Base-by-base conservation (phyloP, 306 rosid species). In the Hylodesmum podocarpum region DNA sequence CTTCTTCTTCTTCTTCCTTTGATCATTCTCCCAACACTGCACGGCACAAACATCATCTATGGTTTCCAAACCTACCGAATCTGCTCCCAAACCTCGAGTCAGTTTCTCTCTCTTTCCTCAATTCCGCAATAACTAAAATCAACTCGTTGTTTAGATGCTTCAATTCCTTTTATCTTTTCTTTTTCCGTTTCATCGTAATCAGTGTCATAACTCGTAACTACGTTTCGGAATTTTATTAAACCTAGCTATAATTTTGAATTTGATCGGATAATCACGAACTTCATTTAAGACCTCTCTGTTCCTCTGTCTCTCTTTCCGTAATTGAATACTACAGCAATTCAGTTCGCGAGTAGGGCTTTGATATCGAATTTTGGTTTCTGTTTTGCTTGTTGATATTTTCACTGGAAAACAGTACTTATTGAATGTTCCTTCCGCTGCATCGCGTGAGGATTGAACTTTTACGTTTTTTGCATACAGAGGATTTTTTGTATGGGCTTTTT, bases 1-100 rank as follows among this genome's bases (percentile, higher is more conserved):
- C 6, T 8, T 10, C 50, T 13, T 53, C 36, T 41, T 55, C 54
- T 65, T 53, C 54, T 9, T 40, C 37, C 65, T 18, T 40, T n/a
- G 69, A 41, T 76, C 78, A 68, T 29, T 37, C 76, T 43, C 37
- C 39, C 11, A 36, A 29, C 24, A 6, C 72, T 3, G 6, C 50
- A 39, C 66, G 47, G 41, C 61, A 63, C 81, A 65, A 72, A 63
- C 81, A 65, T 68, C 74, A 55, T 63, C 88, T 80, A 87, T 89
- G 89, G 89, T 77, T 46, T 84, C 93, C 90, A 86, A 82, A 74
- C 86, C 91, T 8, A 55, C 77, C 54, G 95, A 94, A 81, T 83
- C 91, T 75, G 78, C 82, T 29, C 41, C 70, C 51, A 71, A 79
- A 67, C 78, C 69, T 75, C 79, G 76, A 66, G 97, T 94, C 71